Evolutionary conservation across 176 grass and related monocot genomes (phyloP).

Genomic region (Guadua angustifolia): DNA sequence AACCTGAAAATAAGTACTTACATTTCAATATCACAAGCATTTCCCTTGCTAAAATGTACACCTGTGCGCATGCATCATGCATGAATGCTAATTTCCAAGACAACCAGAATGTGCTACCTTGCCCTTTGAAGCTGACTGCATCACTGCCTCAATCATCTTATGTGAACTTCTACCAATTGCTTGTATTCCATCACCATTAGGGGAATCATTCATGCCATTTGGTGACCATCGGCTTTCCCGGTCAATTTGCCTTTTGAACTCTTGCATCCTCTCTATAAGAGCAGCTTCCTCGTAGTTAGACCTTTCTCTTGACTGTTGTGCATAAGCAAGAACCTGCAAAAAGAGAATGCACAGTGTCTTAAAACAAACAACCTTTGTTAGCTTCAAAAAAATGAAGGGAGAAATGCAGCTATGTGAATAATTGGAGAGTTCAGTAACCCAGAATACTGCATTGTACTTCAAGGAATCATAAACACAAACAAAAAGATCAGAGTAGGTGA

Average conservation of each 20-base stretch:
- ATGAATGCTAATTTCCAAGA: constrained; percentile 10
- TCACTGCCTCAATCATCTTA: constrained; percentile 96
- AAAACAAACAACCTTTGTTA: constrained; percentile 30
- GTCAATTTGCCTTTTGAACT: constrained; percentile 97
- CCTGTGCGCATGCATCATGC: constrained; percentile 17
- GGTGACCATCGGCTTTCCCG: constrained; percentile 87
- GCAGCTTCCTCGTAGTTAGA: constrained; percentile 93
- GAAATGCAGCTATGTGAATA: neutral
- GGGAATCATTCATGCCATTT: constrained; percentile 67
- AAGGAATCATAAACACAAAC: neutral
- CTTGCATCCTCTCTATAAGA: constrained; percentile 95
- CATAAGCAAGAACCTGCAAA: constrained; percentile 83
- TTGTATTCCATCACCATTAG: constrained; percentile 97
- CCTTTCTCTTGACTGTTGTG: constrained; percentile 98
- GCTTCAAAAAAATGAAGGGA: constrained; percentile 3
- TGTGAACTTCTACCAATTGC: constrained; percentile 97
- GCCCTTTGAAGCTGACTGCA: constrained; percentile 87
- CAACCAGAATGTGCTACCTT: constrained; percentile 67
- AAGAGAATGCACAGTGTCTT: constrained; percentile 21
- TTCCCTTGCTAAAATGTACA: constrained; percentile 10
- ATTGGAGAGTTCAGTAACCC: constrained; percentile 25
- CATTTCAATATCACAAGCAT: constrained; percentile 14
- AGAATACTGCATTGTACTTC: constrained; percentile 14
- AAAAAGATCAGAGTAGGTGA: neutral
- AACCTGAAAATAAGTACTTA: constrained; percentile 64